Percentiles rank a stretch among this genome's conserved stretches.
phyloP scores from a whole-genome alignment of 176 grass and related monocot genomes.

The Bonia amplexicaulis region DNA sequence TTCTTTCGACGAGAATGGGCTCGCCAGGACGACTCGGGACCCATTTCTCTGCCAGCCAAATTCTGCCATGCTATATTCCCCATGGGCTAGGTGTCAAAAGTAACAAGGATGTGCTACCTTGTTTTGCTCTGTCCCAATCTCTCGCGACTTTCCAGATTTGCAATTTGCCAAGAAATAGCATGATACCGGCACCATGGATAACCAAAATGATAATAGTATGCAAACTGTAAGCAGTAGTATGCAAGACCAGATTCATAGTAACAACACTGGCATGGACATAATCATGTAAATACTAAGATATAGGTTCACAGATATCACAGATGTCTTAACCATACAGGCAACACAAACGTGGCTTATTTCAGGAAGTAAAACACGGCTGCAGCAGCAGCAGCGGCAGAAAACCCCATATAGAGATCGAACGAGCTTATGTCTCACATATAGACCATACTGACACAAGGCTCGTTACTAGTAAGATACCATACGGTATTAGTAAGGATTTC shows the following conservation, averaged over 20 bases:
- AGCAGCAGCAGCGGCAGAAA: not conserved
- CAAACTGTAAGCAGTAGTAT: not conserved
- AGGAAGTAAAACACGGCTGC: not conserved
- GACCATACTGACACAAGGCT: not conserved
- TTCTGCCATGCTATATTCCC: no score
- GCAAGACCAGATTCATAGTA: not conserved
- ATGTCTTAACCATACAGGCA: not conserved
- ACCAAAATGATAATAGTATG: no score
- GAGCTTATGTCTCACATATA: not conserved
- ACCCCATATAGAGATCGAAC: not conserved
- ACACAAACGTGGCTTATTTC: not conserved
- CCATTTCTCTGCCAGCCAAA: no score
- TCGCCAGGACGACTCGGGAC: no score
- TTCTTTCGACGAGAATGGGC: no score
- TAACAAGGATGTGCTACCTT: no score
- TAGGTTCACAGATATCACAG: not conserved
- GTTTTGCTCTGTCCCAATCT: no score
- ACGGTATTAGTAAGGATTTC: not conserved
- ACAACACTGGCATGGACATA: not conserved
- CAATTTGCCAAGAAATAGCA: no score
- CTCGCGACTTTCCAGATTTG: no score
- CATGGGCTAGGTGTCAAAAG: no score
- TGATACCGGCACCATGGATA: no score
- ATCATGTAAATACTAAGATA: not conserved
- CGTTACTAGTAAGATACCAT: not conserved